Conservation (phyloP, 108 stramenopile species). For the Cyclostephanos tholiformis region DNA sequence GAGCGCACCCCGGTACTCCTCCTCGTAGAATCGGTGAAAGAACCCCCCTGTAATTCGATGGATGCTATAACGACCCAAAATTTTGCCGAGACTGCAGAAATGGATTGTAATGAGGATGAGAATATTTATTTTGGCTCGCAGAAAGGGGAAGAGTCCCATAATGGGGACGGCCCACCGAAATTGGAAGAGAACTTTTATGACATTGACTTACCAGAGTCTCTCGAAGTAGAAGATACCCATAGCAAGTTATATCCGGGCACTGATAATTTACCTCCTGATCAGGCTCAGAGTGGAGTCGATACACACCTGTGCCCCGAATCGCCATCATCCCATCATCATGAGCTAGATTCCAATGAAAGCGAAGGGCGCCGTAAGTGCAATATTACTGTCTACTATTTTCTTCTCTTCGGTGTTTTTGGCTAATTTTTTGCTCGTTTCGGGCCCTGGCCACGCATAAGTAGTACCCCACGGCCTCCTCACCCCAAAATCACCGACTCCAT, state of each 20-base stretch:
- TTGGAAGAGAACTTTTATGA: neutral
- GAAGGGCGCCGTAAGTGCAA: conserved; percentile 25
- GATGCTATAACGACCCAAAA: neutral
- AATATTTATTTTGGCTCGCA: neutral
- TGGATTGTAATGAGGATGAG: neutral
- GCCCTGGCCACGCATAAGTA: neutral
- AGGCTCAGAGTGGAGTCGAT: neutral
- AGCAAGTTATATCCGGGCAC: neutral
- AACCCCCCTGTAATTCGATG: neutral
- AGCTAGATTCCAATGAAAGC: neutral
- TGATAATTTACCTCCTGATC: neutral
- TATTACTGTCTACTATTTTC: neutral
- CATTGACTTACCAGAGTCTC: neutral
- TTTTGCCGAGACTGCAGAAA: neutral
- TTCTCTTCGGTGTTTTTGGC: neutral
- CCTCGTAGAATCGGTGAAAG: conserved; percentile 63
- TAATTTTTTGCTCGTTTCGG: neutral
- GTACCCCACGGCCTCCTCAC: conserved; percentile 34
- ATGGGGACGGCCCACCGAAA: neutral
- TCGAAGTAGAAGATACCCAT: neutral
- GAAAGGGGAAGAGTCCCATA: conserved; percentile 5
- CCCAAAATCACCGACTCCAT: conserved; percentile 28
- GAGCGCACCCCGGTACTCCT: conserved; percentile 86
- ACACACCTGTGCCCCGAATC: neutral
- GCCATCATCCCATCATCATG: conserved; percentile 1